Evolutionary conservation across 2,329 filamentous ascomycete genomes (phyloP).

Genomic region (Chrysoporthe puriensis): DNA sequence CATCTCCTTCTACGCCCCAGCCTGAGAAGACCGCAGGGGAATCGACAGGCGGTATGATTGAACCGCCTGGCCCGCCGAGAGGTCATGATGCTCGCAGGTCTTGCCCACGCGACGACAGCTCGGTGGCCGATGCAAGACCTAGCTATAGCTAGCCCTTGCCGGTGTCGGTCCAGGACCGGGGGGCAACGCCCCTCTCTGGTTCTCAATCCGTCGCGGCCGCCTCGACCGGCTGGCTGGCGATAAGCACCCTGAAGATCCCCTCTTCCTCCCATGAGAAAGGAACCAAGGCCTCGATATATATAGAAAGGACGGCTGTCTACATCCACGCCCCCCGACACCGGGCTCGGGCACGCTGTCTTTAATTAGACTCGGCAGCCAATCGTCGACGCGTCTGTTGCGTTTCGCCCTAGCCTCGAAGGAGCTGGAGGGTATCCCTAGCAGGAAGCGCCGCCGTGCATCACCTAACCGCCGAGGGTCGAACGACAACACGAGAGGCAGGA

Average conservation of each 20-base stretch:
- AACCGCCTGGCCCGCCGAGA: not conserved
- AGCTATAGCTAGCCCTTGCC: not conserved
- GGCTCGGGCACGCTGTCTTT: constrained; percentile 17
- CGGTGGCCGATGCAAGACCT: not conserved
- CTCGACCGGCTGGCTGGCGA: not conserved
- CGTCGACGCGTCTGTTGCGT: constrained; percentile 21
- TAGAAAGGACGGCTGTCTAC: constrained; percentile 4
- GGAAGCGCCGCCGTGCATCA: constrained; percentile 3
- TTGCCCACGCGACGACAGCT: not conserved
- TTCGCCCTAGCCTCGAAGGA: constrained; percentile 12
- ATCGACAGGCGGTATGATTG: not conserved
- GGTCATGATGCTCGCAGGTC: not conserved
- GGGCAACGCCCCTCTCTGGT: not conserved
- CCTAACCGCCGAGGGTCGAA: not conserved
- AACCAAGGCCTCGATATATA: not conserved
- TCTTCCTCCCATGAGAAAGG: not conserved
- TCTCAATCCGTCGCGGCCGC: not conserved
- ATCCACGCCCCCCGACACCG: constrained; percentile 18
- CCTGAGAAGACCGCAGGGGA: too few relatives aligned
- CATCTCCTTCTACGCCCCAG: too few relatives aligned
- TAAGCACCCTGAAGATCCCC: not conserved
- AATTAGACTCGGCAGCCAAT: constrained; percentile 23
- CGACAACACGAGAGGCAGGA: not conserved
- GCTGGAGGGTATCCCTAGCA: not conserved
- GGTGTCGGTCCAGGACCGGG: not conserved